phyloP scores from a whole-genome alignment of 768 basidiomycete genomes.

The Megacollybia marginata region DNA sequence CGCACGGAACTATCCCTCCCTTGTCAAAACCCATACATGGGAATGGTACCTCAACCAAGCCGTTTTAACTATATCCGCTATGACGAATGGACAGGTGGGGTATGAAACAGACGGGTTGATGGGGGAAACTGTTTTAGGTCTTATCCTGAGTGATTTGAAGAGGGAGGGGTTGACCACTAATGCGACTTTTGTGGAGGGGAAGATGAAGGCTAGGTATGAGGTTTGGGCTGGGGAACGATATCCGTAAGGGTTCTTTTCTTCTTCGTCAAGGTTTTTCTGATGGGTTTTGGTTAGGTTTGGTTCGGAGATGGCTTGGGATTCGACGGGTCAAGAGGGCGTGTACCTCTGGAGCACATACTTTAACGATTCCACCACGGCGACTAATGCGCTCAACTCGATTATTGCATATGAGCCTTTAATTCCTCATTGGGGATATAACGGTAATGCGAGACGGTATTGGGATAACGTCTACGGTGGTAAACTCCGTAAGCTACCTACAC shows the following conservation, averaged over 20 bases:
- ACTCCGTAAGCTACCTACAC: slow-evolving; percentile 20
- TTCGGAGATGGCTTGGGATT: slow-evolving; percentile 54
- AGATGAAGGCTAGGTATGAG: slow-evolving; percentile 37
- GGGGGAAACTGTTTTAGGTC: slow-evolving; percentile 47
- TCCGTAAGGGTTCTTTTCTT: slow-evolving; percentile 31
- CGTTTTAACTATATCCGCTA: slow-evolving; percentile 35
- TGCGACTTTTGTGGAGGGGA: slow-evolving; percentile 36
- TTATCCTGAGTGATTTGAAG: slow-evolving; percentile 41
- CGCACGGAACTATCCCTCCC: slow-evolving; percentile 46
- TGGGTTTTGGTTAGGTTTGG: slow-evolving; percentile 32
- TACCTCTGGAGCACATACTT: slow-evolving; percentile 49
- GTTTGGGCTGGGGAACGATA: slow-evolving; percentile 41
- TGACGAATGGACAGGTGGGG: slow-evolving; percentile 40
- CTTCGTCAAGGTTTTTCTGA: not conserved
- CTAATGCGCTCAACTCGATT: slow-evolving; percentile 47
- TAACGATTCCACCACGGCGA: slow-evolving; percentile 41
- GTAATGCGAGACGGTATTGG: slow-evolving; percentile 53
- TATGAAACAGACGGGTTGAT: slow-evolving; percentile 42
- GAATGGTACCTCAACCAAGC: slow-evolving; percentile 53
- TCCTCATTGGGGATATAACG: slow-evolving; percentile 58
- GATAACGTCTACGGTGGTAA: slow-evolving; percentile 53
- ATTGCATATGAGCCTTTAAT: slow-evolving; percentile 50
- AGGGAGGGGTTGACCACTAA: slow-evolving; percentile 43
- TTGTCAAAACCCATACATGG: slow-evolving; percentile 41
- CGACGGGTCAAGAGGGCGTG: slow-evolving; percentile 51